These are phyloP conservation scores for Apodospora peruviana DNA, from an alignment of 495 filamentous ascomycete species.

Conservation along the genomic window DNA sequence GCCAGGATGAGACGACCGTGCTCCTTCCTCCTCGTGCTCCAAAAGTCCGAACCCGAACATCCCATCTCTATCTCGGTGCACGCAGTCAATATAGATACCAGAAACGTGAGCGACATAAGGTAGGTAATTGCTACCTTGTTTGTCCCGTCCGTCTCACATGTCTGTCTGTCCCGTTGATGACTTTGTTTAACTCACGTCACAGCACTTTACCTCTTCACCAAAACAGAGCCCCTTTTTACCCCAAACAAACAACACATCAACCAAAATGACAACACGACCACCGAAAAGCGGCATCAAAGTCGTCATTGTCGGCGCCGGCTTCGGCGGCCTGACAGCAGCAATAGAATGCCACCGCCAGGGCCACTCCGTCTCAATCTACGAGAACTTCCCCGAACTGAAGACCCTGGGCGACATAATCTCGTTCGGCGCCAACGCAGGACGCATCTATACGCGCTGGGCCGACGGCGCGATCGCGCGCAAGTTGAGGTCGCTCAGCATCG, in stretches of 20 bases:
- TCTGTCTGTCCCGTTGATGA: no score
- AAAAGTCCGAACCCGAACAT: no score
- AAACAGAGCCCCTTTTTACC: no score
- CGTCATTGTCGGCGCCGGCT: conserved; percentile 53
- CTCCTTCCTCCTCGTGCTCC: no score
- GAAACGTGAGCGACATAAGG: no score
- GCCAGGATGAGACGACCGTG: no score
- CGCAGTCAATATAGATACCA: no score
- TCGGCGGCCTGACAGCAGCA: conserved; percentile 54
- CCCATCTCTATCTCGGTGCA: no score
- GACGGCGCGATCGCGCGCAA: conserved; percentile 39
- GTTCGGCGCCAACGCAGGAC: conserved; percentile 55
- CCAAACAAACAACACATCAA: neutral
- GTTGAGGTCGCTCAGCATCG: conserved; percentile 46
- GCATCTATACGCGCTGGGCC: conserved; percentile 50
- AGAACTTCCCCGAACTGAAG: conserved; percentile 54
- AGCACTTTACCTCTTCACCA: no score
- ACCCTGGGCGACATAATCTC: conserved; percentile 59
- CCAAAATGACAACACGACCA: conserved; percentile 3
- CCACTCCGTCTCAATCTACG: conserved; percentile 53
- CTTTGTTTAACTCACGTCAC: no score
- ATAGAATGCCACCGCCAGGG: conserved; percentile 60
- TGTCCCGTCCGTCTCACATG: no score
- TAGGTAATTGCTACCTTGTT: no score
- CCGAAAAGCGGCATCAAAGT: conserved; percentile 50